phyloP scores from a whole-genome alignment of 1,139 yeast species.

The Kluyveromyces marxianus region DNA sequence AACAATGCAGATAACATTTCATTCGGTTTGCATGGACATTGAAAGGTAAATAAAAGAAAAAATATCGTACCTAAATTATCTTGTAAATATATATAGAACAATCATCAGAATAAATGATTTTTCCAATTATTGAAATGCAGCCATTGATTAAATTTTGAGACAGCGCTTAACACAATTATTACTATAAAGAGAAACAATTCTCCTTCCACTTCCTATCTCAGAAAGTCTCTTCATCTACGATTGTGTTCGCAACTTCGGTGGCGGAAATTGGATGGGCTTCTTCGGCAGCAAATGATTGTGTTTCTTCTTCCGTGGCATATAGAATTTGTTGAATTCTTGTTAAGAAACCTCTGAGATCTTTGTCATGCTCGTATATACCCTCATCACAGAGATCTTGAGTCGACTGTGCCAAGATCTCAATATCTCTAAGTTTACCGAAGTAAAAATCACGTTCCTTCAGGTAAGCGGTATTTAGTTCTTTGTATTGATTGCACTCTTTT shows the following conservation, averaged over 20 bases:
- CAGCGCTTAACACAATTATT: too few relatives aligned
- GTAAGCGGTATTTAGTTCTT: conserved; percentile 48
- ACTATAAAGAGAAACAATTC: too few relatives aligned
- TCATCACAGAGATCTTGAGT: conserved; percentile 45
- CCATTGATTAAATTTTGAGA: too few relatives aligned
- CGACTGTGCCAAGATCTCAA: conserved; percentile 71
- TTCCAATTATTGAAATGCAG: too few relatives aligned
- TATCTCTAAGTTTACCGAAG: conserved; percentile 80
- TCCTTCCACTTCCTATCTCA: conserved; percentile 6
- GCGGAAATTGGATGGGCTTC: conserved; percentile 2
- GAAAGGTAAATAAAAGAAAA: too few relatives aligned
- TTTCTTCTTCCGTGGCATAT: conserved; percentile 64
- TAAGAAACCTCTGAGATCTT: conserved; percentile 38
- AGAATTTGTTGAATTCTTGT: conserved; percentile 65
- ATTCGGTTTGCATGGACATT: too few relatives aligned
- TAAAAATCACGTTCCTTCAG: conserved; percentile 82
- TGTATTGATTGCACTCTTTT: conserved; percentile 47
- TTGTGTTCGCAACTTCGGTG: conserved; percentile 14
- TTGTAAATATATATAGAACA: too few relatives aligned
- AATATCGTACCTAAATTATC: too few relatives aligned
- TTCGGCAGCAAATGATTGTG: conserved; percentile 27
- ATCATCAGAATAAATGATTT: too few relatives aligned
- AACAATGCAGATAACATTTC: background rate
- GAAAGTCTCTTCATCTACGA: conserved; percentile 31
- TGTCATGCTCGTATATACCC: conserved; percentile 30